A percentile compares a stretch with the other conserved stretches of the same genome.
phyloP scores from a whole-genome alignment of 805 yeast species.

The Wickerhamomyces bovis region DNA sequence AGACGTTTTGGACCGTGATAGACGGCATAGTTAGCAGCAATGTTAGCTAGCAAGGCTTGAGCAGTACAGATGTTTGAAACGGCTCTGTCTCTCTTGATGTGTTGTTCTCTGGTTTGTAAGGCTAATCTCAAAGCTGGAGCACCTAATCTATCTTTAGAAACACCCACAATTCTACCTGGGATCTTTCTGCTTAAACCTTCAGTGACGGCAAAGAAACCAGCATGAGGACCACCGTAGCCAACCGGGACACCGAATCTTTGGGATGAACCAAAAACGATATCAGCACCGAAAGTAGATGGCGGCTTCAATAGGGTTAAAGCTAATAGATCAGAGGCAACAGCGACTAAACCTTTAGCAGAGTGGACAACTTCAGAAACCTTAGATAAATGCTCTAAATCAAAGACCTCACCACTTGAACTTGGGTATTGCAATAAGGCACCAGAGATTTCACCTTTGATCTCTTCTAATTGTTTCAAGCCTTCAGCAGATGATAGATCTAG shows the following conservation, averaged over 20 bases:
- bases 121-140: slow-evolving; percentile 88
- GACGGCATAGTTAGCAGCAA: slow-evolving; percentile 92
- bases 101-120: slow-evolving; percentile 96
- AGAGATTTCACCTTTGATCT: slow-evolving; percentile 39
- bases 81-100: slow-evolving; percentile 94
- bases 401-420: slow-evolving; percentile 70
- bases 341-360: slow-evolving; percentile 62
- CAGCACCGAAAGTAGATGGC: slow-evolving; percentile 85
- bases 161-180: slow-evolving; percentile 95
- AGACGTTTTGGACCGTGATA: slow-evolving; percentile 93
- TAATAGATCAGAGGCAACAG: slow-evolving; percentile 87
- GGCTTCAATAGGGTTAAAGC: slow-evolving; percentile 83
- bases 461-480: slow-evolving; percentile 30
- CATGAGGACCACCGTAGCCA: slow-evolving; percentile 99
- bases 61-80: slow-evolving; percentile 98
- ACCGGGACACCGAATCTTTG: slow-evolving; percentile 97
- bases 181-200: slow-evolving; percentile 79
- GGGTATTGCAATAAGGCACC: slow-evolving; percentile 93
- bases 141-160: slow-evolving; percentile 86
- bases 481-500: slow-evolving; percentile 46
- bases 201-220: slow-evolving; percentile 92
- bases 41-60: slow-evolving; percentile 92
- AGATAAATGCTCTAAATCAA: slow-evolving; percentile 41
- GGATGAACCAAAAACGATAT: slow-evolving; percentile 85
- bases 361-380: slow-evolving; percentile 63